Percentiles rank a stretch among this genome's conserved stretches.
These are phyloP conservation scores for Scutellaria galericulata DNA, from an alignment of 257 asterid species.

Conservation along the genomic window DNA sequence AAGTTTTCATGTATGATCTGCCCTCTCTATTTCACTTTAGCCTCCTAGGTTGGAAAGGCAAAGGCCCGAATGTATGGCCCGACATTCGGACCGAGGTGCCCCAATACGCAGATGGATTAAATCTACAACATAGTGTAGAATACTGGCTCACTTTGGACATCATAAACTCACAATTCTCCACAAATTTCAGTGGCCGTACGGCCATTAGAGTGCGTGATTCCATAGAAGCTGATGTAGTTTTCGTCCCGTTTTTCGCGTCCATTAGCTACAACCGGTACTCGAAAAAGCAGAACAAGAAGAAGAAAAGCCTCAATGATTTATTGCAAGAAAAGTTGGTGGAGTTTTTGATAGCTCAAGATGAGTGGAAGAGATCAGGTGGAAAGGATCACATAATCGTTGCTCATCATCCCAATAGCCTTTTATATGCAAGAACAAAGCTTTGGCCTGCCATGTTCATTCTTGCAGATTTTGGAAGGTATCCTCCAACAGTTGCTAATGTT, in stretches of 20 bases:
- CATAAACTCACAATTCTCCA: constrained; percentile 57
- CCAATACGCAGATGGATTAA: constrained; percentile 73
- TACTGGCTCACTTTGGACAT: constrained; percentile 87
- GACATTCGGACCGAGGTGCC: constrained; percentile 62
- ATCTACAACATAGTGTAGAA: constrained; percentile 85
- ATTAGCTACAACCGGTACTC: constrained; percentile 71
- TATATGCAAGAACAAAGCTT: constrained; percentile 68
- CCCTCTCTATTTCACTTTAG: constrained; percentile 76
- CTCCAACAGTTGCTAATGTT: constrained; percentile 66
- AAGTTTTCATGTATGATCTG: constrained; percentile 75
- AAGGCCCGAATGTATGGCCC: constrained; percentile 63
- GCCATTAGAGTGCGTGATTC: constrained; percentile 65
- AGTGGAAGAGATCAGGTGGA: constrained; percentile 83
- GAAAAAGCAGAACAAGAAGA: constrained; percentile 41
- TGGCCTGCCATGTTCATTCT: constrained; percentile 78
- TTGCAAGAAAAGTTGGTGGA: constrained; percentile 67
- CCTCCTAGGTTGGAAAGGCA: constrained; percentile 64
- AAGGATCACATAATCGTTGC: constrained; percentile 76
- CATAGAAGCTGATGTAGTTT: constrained; percentile 72
- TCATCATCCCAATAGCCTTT: constrained; percentile 85
- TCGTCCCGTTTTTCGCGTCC: constrained; percentile 87
- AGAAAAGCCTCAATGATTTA: constrained; percentile 44
- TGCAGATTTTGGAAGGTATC: constrained; percentile 85
- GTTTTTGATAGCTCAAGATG: constrained; percentile 56
- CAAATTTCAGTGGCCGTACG: constrained; percentile 44